A percentile compares a stretch with the other conserved stretches of the same genome.
phyloP scores from a whole-genome alignment of 805 yeast species.

The Hanseniaspora nectarophila region DNA sequence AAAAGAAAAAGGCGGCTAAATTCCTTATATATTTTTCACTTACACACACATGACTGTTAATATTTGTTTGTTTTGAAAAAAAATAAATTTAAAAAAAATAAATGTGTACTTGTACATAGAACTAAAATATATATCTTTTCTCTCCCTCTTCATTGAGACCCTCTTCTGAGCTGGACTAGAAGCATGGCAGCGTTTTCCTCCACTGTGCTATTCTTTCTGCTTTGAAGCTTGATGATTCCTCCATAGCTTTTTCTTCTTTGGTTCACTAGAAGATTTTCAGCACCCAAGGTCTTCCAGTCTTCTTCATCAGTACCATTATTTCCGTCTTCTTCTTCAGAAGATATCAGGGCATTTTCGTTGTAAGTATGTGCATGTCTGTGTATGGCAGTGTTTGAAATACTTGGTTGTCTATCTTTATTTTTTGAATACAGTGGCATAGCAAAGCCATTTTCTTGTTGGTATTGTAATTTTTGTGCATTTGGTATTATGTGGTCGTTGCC shows the following conservation, averaged over 20 bases:
- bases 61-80: too few relatives aligned
- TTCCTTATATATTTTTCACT: too few relatives aligned
- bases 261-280: constrained; percentile 38
- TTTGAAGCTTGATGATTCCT: constrained; percentile 1
- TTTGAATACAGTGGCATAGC: constrained; percentile 3
- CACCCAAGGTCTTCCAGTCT: constrained; percentile 89
- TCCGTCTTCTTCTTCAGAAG: constrained; percentile 13
- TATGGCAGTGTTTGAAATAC: background rate
- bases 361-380: background rate
- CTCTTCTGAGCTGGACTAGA: constrained; percentile 24
- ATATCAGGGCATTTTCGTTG: constrained; percentile 9
- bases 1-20: too few relatives aligned
- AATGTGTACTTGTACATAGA: background rate
- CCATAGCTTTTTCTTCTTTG: constrained; percentile 26
- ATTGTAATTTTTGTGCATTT: constrained; percentile 13
- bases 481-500: background rate
- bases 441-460: background rate
- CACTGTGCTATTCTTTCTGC: constrained; percentile 5
- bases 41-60: too few relatives aligned
- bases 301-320: constrained; percentile 85
- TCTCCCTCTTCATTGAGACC: constrained; percentile 15
- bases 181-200: constrained; percentile 26
- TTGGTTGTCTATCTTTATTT: constrained; percentile 4
- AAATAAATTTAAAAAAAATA: background rate
- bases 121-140: background rate